Evolutionary conservation across 495 filamentous ascomycete genomes (phyloP), one percentile per base, ranked within the genome.

Genomic region (Aspergillus saccharolyticus): DNA sequence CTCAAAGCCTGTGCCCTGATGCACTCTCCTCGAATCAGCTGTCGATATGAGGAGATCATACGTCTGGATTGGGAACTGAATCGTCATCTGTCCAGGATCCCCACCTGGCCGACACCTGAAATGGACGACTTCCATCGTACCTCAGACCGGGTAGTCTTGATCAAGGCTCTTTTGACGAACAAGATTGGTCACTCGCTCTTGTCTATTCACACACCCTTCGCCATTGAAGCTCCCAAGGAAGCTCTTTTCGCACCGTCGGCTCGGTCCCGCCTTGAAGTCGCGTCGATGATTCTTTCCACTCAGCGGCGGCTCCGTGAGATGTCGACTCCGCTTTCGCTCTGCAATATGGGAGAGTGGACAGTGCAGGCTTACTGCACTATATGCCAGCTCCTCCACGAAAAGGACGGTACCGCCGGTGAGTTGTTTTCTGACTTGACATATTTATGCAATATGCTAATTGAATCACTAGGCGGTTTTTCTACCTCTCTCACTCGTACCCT

Each of bases 11-110:
- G 74, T 48, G 54, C 51, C 2, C 42, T 78, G 24, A 76, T 76
- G 72, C 70, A 78, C 56, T 74, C 75, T 3, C 74, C 74, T 4
- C 69, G 68, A 0, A 70, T 78, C 25, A 74, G 56, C 28, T 78
- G 75, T 53, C 67, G 71, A 24, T 78, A 78, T 33, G 74, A 78
- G 22, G 75, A 78, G 24, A 74, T 78, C n/a, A 68, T 70, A 12
- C 69, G 64, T 4, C 50, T 78, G 21, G 74, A 78, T 42, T 73
- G 70, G 69, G 75, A 76, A 45, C 52, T 78, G 17, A 68, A 55
- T 52, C 68, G 67, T 7, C 64, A 74, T 17, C 60, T 75, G n/a
- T 66, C 74, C 47, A 64, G 62, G 1, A 69, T 76, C 44, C 75
- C 75, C 0, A 17, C 50, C 3, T 78, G 75, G 75, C 17, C 46